Conservation (phyloP, 306 rosid species). For the Quercus bicolor region DNA sequence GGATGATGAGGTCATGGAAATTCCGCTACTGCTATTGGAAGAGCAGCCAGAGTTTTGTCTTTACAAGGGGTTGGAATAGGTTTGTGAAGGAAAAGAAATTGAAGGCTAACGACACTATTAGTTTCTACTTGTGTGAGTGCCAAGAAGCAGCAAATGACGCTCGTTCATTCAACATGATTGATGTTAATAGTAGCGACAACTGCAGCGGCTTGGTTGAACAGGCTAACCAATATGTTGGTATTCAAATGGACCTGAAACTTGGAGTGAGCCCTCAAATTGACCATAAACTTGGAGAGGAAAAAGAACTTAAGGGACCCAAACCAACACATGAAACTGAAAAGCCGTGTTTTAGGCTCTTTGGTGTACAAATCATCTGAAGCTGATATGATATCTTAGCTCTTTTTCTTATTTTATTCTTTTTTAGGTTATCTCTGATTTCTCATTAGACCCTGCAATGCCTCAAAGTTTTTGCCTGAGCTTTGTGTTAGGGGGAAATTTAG, state of each 20-base stretch:
- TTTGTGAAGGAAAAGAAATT: constrained; percentile 53
- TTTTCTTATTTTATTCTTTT: background rate
- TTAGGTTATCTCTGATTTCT: background rate
- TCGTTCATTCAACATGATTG: constrained; percentile 27
- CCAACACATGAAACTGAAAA: background rate
- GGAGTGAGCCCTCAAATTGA: background rate
- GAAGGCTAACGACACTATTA: constrained; percentile 46
- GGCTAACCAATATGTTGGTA: constrained; percentile 2
- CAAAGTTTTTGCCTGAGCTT: background rate
- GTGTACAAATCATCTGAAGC: constrained; percentile 15
- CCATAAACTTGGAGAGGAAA: background rate
- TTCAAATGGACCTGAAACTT: background rate
- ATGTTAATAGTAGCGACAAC: constrained; percentile 14
- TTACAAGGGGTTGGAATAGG: constrained; percentile 67
- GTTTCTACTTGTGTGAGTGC: constrained; percentile 41
- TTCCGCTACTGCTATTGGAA: constrained; percentile 71
- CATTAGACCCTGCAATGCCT: background rate
- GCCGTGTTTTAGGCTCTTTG: constrained; percentile 28
- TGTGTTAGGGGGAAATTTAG: background rate
- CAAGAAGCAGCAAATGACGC: background rate
- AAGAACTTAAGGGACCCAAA: background rate
- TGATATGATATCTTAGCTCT: background rate
- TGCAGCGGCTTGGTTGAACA: constrained; percentile 1
- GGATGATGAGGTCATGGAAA: constrained; percentile 48
- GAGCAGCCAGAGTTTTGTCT: constrained; percentile 71